Base-by-base conservation (phyloP, 768 basidiomycete species). In the Termitomyces sp. region DNA sequence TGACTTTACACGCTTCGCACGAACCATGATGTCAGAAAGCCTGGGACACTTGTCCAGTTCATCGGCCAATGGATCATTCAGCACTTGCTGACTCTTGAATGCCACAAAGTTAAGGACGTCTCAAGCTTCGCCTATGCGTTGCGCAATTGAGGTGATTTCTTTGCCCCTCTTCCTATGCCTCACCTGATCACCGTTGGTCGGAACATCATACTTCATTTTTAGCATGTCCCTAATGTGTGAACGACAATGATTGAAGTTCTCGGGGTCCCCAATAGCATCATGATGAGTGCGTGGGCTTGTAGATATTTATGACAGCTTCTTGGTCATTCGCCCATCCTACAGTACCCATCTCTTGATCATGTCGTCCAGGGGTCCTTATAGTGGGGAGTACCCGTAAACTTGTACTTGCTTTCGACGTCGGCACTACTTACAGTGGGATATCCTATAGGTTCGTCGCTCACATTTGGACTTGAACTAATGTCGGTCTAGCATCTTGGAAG, bases 391-490 rank as follows among this genome's bases (percentile, higher is more conserved):
- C 33, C 32, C 48, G 32, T 49, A 49, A 49, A 57, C 68, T 81
- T 6, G 73, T 81, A 11, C 56, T 81, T 28, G 76, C 76, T 3
- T 75, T 81, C 33, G 80, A 81, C 57, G 65, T 81, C 8, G 80
- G 80, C 14, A 80, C 78, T 5, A 81, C 78, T 3, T 80, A 67
- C 35, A 79, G 78, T 46, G 77, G 78, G 5, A 72, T 81, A n/a
- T 75, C 75, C 2, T 81, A 81, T 57, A 62, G 64, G 69, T 66
- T 45, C 33, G 60, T 49, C 30, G 3, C n/a, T n/a, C 26, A 10
- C 30, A 5, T 44, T 9, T n/a, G 22, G 18, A 48, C 35, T 38
- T 24, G 8, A 5, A 1, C 38, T 40, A n/a, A 48, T 18, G 11
- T 11, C 43, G 14, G 16, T 49, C 30, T 52, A 75, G 68, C 51